phyloP scores from a whole-genome alignment of 495 filamentous ascomycete genomes.

The Parachaetomium inaequale region DNA sequence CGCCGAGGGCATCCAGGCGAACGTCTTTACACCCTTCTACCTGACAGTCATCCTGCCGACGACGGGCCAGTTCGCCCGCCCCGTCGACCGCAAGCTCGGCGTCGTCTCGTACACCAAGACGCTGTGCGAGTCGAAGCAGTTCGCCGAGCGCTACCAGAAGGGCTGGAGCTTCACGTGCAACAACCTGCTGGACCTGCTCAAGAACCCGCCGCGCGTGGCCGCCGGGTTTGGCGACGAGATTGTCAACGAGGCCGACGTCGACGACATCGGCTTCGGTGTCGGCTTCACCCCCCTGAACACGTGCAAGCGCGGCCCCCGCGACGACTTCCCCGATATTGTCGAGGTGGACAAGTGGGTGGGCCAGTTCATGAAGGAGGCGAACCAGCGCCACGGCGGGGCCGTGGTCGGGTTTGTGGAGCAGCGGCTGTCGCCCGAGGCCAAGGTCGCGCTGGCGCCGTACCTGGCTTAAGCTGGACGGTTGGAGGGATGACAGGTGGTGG shows the following conservation, averaged over 20 bases:
- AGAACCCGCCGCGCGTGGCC: slow-evolving; percentile 74
- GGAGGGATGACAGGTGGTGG: background rate
- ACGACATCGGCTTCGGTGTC: slow-evolving; percentile 90
- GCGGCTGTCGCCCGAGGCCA: slow-evolving; percentile 40
- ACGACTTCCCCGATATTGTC: slow-evolving; percentile 76
- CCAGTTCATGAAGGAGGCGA: slow-evolving; percentile 58
- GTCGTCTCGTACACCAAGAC: slow-evolving; percentile 91
- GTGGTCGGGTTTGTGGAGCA: slow-evolving; percentile 37
- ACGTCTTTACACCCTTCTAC: slow-evolving; percentile 81
- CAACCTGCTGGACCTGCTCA: slow-evolving; percentile 78
- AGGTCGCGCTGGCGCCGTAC: slow-evolving; percentile 41
- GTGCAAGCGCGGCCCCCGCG: slow-evolving; percentile 61
- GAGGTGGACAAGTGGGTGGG: slow-evolving; percentile 80
- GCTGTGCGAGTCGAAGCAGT: slow-evolving; percentile 73
- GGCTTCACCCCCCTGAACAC: slow-evolving; percentile 91
- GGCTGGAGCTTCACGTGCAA: slow-evolving; percentile 87
- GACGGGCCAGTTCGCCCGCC: slow-evolving; percentile 79
- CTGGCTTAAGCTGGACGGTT: slow-evolving; percentile 29
- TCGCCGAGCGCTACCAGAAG: slow-evolving; percentile 71
- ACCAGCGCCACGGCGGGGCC: slow-evolving; percentile 40
- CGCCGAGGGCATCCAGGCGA: slow-evolving; percentile 73
- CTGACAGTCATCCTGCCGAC: slow-evolving; percentile 78
- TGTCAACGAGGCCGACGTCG: slow-evolving; percentile 79
- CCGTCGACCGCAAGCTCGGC: slow-evolving; percentile 87
- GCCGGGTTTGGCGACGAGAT: slow-evolving; percentile 63